Base-by-base conservation (phyloP, 2,329 filamentous ascomycete species). In the Arthrobotrys megalospora region DNA sequence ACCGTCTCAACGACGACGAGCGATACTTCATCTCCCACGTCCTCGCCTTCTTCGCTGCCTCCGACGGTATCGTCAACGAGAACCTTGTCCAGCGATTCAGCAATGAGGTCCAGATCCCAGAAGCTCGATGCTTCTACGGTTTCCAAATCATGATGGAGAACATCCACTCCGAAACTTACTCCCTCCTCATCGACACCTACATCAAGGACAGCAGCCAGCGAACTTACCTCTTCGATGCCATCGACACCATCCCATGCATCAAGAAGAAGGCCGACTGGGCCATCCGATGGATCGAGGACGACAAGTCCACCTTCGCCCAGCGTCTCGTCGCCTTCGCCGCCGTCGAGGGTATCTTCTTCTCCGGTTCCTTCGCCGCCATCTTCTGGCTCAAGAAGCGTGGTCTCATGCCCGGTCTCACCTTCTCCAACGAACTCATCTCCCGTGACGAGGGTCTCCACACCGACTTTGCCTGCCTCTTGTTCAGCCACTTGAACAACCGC, bases 81-180 rank as follows among this genome's bases (percentile, higher is more conserved):
- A 99, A 99, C 88, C 89, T 99, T 24, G 91, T 99, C 78, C 94
- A 98, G 90, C 93, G 96, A 80, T 99, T 99, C 90, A 97, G 93
- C 83, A 91, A 90, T 81, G 96, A 99, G 86, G 95, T 99, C 34
- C 96, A 99, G 87, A 91, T 98, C 76, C 95, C 96, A 10, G 96
- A 99, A 87, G 96, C 96, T 80, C 94, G 96, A 83, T 99, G 96
- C 91, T 99, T 99, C 89, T 99, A 99, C 86, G 96, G 96, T 81
- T 99, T 99, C 90, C 96, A 99, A 88, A 98, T 98, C 88, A 99
- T 99, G 96, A 98, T 99, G 93, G 96, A 99, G 89, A 99, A 99
- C 88, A 97, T 99, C 83, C 96, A 99, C 89, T 97, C 96, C 14
- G 96, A 99, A 88, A 99, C 96, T 68, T 99, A 99, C 90, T 98